phyloP scores from a whole-genome alignment of 148 eudicot species.

The Agrostemma githago region DNA sequence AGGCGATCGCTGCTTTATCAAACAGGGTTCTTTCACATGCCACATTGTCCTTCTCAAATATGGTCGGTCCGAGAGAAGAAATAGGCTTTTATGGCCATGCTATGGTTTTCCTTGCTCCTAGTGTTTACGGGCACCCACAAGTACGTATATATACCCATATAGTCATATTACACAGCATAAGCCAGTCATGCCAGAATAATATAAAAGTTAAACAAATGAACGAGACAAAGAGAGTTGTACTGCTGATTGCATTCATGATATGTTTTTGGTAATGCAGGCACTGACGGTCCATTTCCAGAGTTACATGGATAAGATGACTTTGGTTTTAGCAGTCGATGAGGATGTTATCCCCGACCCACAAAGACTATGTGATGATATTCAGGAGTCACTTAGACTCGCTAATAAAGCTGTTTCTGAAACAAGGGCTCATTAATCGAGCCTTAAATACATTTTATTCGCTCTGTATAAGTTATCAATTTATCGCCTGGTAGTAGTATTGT shows the following conservation, averaged over 20 bases:
- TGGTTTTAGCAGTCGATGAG: slow-evolving; percentile 40
- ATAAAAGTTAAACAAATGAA: no score
- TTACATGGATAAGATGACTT: slow-evolving; percentile 41
- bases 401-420: slow-evolving; percentile 29
- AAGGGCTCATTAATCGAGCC: not conserved
- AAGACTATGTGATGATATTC: slow-evolving; percentile 50
- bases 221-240: no score
- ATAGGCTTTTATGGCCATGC: slow-evolving; percentile 57
- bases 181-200: not conserved
- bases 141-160: slow-evolving; percentile 25
- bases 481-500: no score
- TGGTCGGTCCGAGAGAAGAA: slow-evolving; percentile 65
- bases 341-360: slow-evolving; percentile 48
- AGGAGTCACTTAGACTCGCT: slow-evolving; percentile 34
- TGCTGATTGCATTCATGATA: not conserved
- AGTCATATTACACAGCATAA: no score
- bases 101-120: slow-evolving; percentile 54
- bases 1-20: slow-evolving; percentile 28
- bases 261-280: slow-evolving; percentile 37
- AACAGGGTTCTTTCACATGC: slow-evolving; percentile 24
- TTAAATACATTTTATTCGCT: no score
- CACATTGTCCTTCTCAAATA: slow-evolving; percentile 56
- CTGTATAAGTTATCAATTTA: no score
- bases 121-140: slow-evolving; percentile 48
- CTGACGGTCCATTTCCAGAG: slow-evolving; percentile 49